Percentiles rank a stretch among this genome's conserved stretches.
Conservation (phyloP, 768 basidiomycete genomes). For the Suillus alpinus region DNA sequence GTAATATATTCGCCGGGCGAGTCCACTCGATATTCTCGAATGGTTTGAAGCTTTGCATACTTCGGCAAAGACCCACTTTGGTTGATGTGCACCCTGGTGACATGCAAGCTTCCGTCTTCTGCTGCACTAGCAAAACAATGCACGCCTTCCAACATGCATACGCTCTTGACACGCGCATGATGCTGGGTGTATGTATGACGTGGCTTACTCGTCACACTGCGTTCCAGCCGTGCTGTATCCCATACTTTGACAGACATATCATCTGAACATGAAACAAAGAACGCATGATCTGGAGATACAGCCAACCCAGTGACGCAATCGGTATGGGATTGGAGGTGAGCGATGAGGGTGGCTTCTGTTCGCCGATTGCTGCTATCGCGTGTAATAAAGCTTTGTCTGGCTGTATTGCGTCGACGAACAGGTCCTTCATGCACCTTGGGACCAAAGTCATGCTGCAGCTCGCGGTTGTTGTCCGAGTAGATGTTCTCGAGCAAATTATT, state of each 20-base stretch:
- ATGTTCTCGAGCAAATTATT: slow-evolving; percentile 85
- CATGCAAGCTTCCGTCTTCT: slow-evolving; percentile 79
- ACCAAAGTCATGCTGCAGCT: slow-evolving; percentile 89
- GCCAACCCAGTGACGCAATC: slow-evolving; percentile 77
- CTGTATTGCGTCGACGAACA: slow-evolving; percentile 69
- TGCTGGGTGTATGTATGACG: slow-evolving; percentile 70
- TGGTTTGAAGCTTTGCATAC: slow-evolving; percentile 73
- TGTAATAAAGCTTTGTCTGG: slow-evolving; percentile 62
- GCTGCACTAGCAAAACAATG: slow-evolving; percentile 89
- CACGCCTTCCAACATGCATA: slow-evolving; percentile 82
- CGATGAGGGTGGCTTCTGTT: slow-evolving; percentile 77
- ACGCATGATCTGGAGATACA: slow-evolving; percentile 90
- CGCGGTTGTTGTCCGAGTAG: slow-evolving; percentile 83
- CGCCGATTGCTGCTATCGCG: slow-evolving; percentile 62
- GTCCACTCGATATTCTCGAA: slow-evolving; percentile 79
- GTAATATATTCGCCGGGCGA: slow-evolving; percentile 78
- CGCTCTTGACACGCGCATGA: slow-evolving; percentile 61
- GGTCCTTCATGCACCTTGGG: slow-evolving; percentile 83
- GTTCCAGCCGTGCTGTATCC: slow-evolving; percentile 90
- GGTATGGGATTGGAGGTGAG: slow-evolving; percentile 80
- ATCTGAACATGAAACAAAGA: slow-evolving; percentile 91
- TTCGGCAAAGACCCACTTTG: slow-evolving; percentile 71
- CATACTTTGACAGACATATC: slow-evolving; percentile 93
- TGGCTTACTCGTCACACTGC: slow-evolving; percentile 88
- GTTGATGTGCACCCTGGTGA: slow-evolving; percentile 78